These are phyloP conservation scores for Oryza officinalis DNA, from an alignment of 176 grass and related monocot species.

Conservation along the genomic window DNA sequence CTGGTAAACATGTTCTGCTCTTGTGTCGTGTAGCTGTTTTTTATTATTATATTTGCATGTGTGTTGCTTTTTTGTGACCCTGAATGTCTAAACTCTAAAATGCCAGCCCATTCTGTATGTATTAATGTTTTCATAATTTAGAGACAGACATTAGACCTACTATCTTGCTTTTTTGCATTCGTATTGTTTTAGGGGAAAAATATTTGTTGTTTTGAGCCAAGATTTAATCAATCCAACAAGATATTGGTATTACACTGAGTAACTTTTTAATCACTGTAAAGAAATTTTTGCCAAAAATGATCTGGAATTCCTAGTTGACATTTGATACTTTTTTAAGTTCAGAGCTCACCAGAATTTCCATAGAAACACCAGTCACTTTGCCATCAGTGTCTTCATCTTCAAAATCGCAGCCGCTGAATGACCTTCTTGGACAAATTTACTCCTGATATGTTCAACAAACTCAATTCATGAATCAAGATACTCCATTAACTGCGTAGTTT, in stretches of 20 bases:
- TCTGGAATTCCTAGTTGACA: neutral
- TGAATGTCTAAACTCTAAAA: slow-evolving; percentile 3
- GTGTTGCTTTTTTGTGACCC: neutral
- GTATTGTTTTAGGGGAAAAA: neutral
- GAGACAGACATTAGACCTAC: neutral
- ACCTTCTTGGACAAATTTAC: neutral
- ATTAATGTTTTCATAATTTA: neutral
- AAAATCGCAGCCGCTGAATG: neutral
- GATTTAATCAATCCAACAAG: neutral
- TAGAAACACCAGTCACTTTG: neutral
- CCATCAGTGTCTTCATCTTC: neutral
- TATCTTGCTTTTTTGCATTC: neutral
- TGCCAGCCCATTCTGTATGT: neutral
- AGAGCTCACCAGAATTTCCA: neutral
- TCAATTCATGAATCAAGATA: neutral
- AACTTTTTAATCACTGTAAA: neutral
- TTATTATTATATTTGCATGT: neutral
- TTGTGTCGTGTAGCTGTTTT: neutral
- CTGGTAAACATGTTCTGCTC: neutral
- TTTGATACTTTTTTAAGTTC: neutral
- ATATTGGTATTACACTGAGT: neutral
- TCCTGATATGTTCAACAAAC: neutral
- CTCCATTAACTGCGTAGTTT: neutral
- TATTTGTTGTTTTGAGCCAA: neutral
- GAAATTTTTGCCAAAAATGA: neutral